Conservation (phyloP, 2,329 filamentous ascomycete genomes). For the Colletotrichum godetiae region DNA sequence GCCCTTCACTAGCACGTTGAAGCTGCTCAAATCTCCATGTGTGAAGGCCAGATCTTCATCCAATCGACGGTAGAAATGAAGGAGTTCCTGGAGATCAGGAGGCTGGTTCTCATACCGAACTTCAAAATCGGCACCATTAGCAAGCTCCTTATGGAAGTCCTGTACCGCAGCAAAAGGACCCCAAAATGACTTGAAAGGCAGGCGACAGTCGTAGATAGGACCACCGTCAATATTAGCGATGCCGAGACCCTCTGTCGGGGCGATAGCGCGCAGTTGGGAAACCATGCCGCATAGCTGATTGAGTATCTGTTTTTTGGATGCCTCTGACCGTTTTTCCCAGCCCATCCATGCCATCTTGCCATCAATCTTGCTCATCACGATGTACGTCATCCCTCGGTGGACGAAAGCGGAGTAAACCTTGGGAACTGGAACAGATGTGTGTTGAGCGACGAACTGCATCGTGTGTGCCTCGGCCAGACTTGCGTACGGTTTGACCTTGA, state of each 20-base stretch:
- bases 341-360: slow-evolving; percentile 37
- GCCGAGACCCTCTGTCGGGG: slow-evolving; percentile 7
- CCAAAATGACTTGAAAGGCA: slow-evolving; percentile 36
- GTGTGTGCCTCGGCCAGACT: slow-evolving; percentile 51
- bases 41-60: too few species aligned
- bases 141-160: too few species aligned
- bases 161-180: slow-evolving; percentile 41
- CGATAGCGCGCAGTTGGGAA: slow-evolving; percentile 34
- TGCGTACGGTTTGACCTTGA: slow-evolving; percentile 46
- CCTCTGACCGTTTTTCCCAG: slow-evolving; percentile 34
- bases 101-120: too few species aligned
- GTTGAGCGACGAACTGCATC: slow-evolving; percentile 51
- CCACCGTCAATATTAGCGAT: slow-evolving; percentile 38
- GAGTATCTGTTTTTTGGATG: slow-evolving; percentile 38
- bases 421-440: slow-evolving; percentile 57
- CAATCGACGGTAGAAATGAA: too few species aligned
- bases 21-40: too few species aligned
- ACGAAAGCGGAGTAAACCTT: slow-evolving; percentile 54
- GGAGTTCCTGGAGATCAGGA: too few species aligned
- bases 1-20: too few species aligned
- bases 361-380: slow-evolving; percentile 54
- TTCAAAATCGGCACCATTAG: too few species aligned
- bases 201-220: slow-evolving; percentile 39
- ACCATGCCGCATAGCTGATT: slow-evolving; percentile 38
- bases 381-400: slow-evolving; percentile 49